Percentiles rank a stretch among this genome's conserved stretches.
Conservation (phyloP, 2,329 filamentous ascomycete genomes). For the Bipolaris bicolor region DNA sequence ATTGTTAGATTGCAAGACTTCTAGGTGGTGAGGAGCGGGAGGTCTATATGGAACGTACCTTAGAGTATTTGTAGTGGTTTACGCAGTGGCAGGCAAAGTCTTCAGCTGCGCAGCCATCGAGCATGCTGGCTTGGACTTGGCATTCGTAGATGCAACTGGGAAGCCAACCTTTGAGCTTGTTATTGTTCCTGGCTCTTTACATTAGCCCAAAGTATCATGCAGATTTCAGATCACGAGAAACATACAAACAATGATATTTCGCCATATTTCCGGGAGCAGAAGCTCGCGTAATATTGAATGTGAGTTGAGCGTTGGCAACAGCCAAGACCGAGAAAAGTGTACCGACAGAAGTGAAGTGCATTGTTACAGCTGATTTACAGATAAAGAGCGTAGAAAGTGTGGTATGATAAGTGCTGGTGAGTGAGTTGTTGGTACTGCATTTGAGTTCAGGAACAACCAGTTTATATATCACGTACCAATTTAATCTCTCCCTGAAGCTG, state of each 20-base stretch:
- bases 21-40: not conserved
- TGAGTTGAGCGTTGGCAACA: constrained; percentile 20
- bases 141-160: constrained; percentile 25
- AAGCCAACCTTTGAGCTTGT: constrained; percentile 18
- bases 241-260: constrained; percentile 37
- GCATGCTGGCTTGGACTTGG: constrained; percentile 24
- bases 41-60: constrained; percentile 14
- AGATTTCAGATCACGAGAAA: not conserved
- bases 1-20: not conserved
- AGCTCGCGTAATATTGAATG: constrained; percentile 32
- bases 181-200: constrained; percentile 16
- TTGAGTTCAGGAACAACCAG: not conserved
- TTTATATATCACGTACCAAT: not conserved
- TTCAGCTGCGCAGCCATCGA: constrained; percentile 30
- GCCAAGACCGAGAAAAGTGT: constrained; percentile 8
- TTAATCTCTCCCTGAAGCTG: not conserved
- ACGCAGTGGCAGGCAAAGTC: constrained; percentile 35
- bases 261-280: constrained; percentile 21
- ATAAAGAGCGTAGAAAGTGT: not conserved
- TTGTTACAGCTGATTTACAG: not conserved
- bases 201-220: not conserved
- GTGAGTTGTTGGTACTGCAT: not conserved
- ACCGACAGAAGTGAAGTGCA: constrained; percentile 7
- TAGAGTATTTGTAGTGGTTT: constrained; percentile 27
- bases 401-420: not conserved